Evolutionary conservation across 768 basidiomycete genomes (phyloP), one percentile per base, ranked within the genome.

Genomic region (Albatrellus ellisii): DNA sequence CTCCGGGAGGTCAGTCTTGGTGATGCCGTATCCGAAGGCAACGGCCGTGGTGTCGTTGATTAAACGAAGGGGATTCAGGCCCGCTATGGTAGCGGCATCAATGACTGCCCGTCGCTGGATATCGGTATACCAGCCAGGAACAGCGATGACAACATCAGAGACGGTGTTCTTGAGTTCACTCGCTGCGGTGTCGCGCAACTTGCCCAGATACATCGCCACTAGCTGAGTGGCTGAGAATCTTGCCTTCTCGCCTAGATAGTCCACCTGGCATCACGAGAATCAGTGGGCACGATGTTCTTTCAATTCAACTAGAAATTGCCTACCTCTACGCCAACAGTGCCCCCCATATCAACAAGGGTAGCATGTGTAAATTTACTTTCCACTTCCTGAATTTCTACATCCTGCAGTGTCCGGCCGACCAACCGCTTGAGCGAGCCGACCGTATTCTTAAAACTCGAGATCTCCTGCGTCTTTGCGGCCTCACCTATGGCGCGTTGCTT

Each of bases 21-120:
- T 99, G 71, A 98, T 98, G 52, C 95, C 95, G 65, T 94, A 99
- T 40, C 88, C 90, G 59, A 99, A 82, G 29, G 95, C 95, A 44
- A 82, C 74, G 41, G 94, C 95, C 48, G 94, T 98, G 43, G 83
- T 80, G 60, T 98, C 95, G 67, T 97, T 97, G 69, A 98, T 89
- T 61, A 99, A 73, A 39, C 94, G 87, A 46, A 98, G 85, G 49
- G 77, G 66, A 62, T 90, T 95, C 47, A 98, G 74, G 45, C 83
- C 80, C 42, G 87, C 89, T 54, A 99, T 88, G 45, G 75, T 56
- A 32, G 90, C 90, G 24, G 95, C 90, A 53, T 92, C 89, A 44
- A 90, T 72, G 47, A 94, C 56, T 0, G 92, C 90, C 26, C 92
- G 76, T 42, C 94, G 76, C 61, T 99, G 95, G 40, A 79, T 63